These are phyloP conservation scores for Colletotrichum ledebouriae DNA, from an alignment of 2,329 filamentous ascomycete species.

Conservation along the genomic window DNA sequence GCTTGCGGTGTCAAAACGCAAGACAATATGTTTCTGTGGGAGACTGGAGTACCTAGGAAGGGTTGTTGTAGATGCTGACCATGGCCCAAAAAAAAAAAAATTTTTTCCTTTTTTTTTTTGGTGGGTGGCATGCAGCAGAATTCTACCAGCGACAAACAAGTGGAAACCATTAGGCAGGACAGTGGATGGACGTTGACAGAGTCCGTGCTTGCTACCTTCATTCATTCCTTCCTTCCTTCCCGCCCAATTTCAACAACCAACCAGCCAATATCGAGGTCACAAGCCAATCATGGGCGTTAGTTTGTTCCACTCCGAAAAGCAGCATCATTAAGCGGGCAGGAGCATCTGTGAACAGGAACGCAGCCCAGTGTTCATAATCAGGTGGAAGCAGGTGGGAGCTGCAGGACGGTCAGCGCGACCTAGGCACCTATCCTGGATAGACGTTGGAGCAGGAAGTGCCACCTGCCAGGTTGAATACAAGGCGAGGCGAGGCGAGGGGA, in stretches of 20 bases:
- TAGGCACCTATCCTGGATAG: too few relatives aligned
- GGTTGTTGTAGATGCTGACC: not conserved
- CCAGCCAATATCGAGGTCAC: not conserved
- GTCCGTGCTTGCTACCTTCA: conserved; percentile 20
- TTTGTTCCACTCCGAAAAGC: not conserved
- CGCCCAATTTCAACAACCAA: not conserved
- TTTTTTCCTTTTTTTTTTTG: too few relatives aligned
- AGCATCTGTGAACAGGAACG: conserved; percentile 7
- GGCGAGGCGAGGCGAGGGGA: too few relatives aligned
- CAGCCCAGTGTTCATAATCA: not conserved
- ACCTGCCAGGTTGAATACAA: too few relatives aligned
- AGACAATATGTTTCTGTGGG: conserved; percentile 25
- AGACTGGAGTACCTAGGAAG: not conserved
- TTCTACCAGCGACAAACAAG: not conserved
- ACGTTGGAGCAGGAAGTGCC: too few relatives aligned
- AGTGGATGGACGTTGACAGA: not conserved
- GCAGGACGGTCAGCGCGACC: too few relatives aligned
- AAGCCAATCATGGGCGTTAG: conserved; percentile 1
- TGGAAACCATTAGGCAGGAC: not conserved
- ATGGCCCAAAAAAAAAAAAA: too few relatives aligned
- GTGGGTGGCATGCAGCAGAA: too few relatives aligned
- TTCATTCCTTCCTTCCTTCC: not conserved
- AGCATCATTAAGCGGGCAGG: not conserved
- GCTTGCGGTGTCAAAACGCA: conserved; percentile 17
- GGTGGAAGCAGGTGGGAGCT: too few relatives aligned